phyloP scores from a whole-genome alignment of 2,329 filamentous ascomycete genomes.

The Penicillium glabrum region DNA sequence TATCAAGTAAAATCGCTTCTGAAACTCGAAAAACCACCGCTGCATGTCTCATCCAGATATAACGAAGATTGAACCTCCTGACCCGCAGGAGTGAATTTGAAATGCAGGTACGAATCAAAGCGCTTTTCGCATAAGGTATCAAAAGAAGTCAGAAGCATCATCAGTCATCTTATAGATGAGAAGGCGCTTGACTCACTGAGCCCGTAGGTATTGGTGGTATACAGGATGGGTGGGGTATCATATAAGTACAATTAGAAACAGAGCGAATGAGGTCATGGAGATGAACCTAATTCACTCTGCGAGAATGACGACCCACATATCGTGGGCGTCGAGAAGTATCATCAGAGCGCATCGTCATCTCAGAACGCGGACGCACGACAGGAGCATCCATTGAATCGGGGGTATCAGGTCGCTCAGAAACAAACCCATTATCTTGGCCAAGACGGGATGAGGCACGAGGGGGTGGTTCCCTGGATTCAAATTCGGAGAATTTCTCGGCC shows the following conservation, averaged over 20 bases:
- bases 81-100: not conserved
- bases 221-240: conserved; percentile 14
- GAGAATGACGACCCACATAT: conserved; percentile 33
- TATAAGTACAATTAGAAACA: not conserved
- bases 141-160: not conserved
- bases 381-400: conserved; percentile 15
- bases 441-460: conserved; percentile 16
- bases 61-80: not conserved
- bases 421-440: conserved; percentile 4
- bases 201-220: not conserved
- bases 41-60: not conserved
- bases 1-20: not conserved
- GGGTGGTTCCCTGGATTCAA: conserved; percentile 6
- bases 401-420: conserved; percentile 8
- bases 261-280: not conserved
- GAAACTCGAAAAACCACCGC: not conserved
- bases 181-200: not conserved
- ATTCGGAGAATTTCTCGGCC: conserved; percentile 5
- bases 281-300: conserved; percentile 7
- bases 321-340: conserved; percentile 26
- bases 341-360: conserved; percentile 11
- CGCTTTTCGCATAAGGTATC: not conserved
- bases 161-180: not conserved
- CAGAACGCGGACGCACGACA: conserved; percentile 9
- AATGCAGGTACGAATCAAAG: not conserved